Conservation (phyloP, 495 filamentous ascomycete species). For the Lasiosphaeria hispida region DNA sequence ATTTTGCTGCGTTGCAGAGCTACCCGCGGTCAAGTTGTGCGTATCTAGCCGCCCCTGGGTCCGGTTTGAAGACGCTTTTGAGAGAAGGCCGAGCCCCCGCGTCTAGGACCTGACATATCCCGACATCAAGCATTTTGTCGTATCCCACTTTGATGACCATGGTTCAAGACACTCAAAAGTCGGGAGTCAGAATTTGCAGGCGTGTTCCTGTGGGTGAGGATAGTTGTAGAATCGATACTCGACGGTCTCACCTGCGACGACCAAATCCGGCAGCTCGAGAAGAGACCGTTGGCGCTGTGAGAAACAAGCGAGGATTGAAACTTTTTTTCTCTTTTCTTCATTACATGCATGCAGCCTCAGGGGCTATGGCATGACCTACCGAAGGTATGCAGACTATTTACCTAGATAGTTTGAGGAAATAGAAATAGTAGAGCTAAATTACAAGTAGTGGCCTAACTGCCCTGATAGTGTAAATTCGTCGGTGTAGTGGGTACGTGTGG, state of each 20-base stretch:
- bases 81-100: constrained; percentile 24
- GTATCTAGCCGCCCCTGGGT: constrained; percentile 35
- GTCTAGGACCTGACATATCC: constrained; percentile 31
- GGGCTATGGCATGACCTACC: no score
- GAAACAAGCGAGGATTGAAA: no score
- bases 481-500: no score
- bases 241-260: constrained; percentile 21
- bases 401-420: no score
- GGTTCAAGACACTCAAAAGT: constrained; percentile 9
- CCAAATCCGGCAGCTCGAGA: constrained; percentile 21
- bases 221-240: constrained; percentile 27
- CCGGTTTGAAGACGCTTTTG: constrained; percentile 27
- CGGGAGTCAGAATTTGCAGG: constrained; percentile 20
- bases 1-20: constrained; percentile 10
- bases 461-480: no score
- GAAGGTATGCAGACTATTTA: no score
- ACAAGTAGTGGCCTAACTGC: no score
- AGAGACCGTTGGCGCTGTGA: no score
- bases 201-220: constrained; percentile 34
- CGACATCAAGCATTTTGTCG: constrained; percentile 31
- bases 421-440: no score
- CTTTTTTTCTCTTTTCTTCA: no score
- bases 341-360: no score
- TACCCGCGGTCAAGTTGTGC: constrained; percentile 31
- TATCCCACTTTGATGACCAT: constrained; percentile 16